phyloP scores from a whole-genome alignment of 306 rosid genomes.

The Prunus salicina region DNA sequence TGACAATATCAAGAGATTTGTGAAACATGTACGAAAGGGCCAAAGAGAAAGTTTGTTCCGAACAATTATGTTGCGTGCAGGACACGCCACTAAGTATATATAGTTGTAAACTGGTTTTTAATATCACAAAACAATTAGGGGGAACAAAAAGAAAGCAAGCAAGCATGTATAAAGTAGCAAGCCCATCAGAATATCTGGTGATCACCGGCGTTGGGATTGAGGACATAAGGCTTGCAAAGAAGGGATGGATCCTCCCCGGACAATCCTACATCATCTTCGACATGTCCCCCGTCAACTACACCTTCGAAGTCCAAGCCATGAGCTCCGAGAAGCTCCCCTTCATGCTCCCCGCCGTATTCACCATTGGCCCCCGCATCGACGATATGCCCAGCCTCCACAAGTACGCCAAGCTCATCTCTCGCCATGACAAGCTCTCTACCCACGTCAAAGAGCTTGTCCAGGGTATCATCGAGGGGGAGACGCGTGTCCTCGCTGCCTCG shows the following conservation, averaged over 20 bases:
- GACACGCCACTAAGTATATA: too few relatives aligned
- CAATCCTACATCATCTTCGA: conserved; percentile 32
- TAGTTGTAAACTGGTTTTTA: too few relatives aligned
- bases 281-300: conserved; percentile 57
- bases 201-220: conserved; percentile 16
- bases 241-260: conserved; percentile 44
- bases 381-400: conserved; percentile 20
- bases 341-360: conserved; percentile 53
- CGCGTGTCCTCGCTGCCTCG: conserved; percentile 49
- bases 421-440: conserved; percentile 38
- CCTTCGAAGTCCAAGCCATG: conserved; percentile 67
- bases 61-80: too few relatives aligned
- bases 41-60: too few relatives aligned
- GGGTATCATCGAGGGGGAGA: conserved; percentile 56
- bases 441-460: conserved; percentile 49
- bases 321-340: conserved; percentile 68
- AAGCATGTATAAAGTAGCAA: conserved; percentile 18
- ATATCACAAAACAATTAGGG: too few relatives aligned
- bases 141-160: too few relatives aligned
- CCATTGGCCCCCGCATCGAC: conserved; percentile 43
- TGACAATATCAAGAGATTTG: too few relatives aligned
- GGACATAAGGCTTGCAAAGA: conserved; percentile 43
- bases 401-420: conserved; percentile 42
- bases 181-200: conserved; percentile 25
- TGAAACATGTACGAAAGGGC: too few relatives aligned